Conservation (phyloP, 208 protist genomes). For the Trypanosoma cruzi region DNA sequence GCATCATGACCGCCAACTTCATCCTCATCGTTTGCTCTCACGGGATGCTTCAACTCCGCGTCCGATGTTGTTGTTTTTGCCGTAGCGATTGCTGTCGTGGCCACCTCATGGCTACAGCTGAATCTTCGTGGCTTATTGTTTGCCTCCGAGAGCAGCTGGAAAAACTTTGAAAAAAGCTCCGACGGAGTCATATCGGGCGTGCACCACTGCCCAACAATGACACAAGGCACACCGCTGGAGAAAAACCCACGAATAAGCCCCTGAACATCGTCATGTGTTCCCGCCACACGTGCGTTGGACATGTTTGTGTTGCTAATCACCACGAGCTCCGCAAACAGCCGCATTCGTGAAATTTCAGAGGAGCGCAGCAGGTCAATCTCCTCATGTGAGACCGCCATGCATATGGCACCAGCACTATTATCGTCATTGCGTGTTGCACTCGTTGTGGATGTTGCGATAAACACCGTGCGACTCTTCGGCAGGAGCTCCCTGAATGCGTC, state of each 20-base stretch:
- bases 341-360: slow-evolving; percentile 69
- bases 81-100: not conserved
- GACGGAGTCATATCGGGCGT: slow-evolving; percentile 88
- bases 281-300: slow-evolving; percentile 34
- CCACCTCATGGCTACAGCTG: not conserved
- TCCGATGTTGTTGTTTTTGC: not conserved
- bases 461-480: slow-evolving; percentile 36
- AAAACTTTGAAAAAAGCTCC: slow-evolving; percentile 80
- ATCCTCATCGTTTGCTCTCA: not conserved
- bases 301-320: slow-evolving; percentile 85
- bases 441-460: slow-evolving; percentile 33
- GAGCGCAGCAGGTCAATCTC: slow-evolving; percentile 58
- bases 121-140: slow-evolving; percentile 7
- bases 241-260: slow-evolving; percentile 74
- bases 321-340: slow-evolving; percentile 88
- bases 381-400: slow-evolving; percentile 25
- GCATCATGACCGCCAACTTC: slow-evolving; percentile 10
- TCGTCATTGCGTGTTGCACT: slow-evolving; percentile 26
- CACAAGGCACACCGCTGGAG: slow-evolving; percentile 71
- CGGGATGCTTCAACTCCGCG: not conserved
- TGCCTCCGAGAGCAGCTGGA: slow-evolving; percentile 43
- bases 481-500: slow-evolving; percentile 44
- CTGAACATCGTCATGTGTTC: slow-evolving; percentile 63
- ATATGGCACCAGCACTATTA: slow-evolving; percentile 31
- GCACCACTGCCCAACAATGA: slow-evolving; percentile 88